Conservation (phyloP, 140 eudicot species). For the Anethum foeniculum region DNA sequence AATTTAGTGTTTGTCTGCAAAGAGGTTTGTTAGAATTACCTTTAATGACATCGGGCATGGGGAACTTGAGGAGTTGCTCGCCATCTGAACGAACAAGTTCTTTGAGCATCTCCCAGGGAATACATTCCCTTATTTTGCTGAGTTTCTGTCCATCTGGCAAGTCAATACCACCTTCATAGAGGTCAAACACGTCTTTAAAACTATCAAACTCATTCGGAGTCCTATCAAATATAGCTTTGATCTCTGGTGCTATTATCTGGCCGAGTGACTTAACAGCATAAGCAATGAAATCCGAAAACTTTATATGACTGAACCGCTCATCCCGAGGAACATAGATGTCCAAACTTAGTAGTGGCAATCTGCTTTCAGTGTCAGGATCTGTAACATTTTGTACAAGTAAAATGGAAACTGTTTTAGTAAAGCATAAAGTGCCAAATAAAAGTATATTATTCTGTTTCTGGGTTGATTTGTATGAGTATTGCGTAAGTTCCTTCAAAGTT, state of each 20-base stretch:
- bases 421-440: background rate
- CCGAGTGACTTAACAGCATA: slow-evolving; percentile 56
- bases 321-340: slow-evolving; percentile 83
- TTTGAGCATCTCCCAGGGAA: slow-evolving; percentile 44
- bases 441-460: background rate
- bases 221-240: slow-evolving; percentile 43
- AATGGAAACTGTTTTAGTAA: background rate
- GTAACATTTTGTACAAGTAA: background rate
- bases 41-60: slow-evolving; percentile 65
- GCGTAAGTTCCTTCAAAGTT: background rate
- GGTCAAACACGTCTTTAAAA: slow-evolving; percentile 36
- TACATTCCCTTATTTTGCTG: slow-evolving; percentile 25
- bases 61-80: slow-evolving; percentile 50
- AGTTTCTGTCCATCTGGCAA: slow-evolving; percentile 29
- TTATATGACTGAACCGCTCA: slow-evolving; percentile 51
- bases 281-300: slow-evolving; percentile 67
- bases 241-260: slow-evolving; percentile 58
- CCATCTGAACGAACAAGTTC: slow-evolving; percentile 57
- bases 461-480: background rate
- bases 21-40: slow-evolving; percentile 26
- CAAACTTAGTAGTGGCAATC: slow-evolving; percentile 51
- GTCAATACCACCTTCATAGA: slow-evolving; percentile 41
- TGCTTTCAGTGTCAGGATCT: slow-evolving; percentile 59
- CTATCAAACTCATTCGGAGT: slow-evolving; percentile 66
- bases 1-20: background rate